Percentiles rank a stretch among this genome's conserved stretches.
These are phyloP conservation scores for Leccinum subrobustum DNA, from an alignment of 1,284 basidiomycete species.

Conservation along the genomic window DNA sequence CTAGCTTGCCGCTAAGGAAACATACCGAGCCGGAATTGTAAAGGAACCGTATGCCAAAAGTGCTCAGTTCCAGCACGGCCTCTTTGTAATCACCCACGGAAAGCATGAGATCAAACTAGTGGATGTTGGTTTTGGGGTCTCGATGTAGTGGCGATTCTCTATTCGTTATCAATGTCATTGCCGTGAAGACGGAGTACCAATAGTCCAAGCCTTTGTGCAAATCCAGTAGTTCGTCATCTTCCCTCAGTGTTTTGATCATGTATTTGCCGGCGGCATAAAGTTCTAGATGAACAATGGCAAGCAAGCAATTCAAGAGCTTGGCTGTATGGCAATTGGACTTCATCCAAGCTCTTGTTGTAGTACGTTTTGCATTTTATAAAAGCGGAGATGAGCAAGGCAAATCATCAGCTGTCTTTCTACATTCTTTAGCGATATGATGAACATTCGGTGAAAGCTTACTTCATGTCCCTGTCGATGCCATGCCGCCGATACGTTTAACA, in stretches of 20 bases:
- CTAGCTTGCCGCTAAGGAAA: background rate
- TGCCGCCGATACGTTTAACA: background rate
- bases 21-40: background rate
- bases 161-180: background rate
- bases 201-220: background rate
- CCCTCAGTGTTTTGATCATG: background rate
- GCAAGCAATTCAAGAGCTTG: background rate
- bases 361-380: background rate
- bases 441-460: background rate
- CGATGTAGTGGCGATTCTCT: background rate
- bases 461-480: background rate
- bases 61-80: background rate
- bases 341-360: background rate
- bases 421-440: background rate
- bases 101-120: background rate
- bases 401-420: background rate
- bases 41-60: background rate
- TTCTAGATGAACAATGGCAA: background rate
- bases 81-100: background rate
- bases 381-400: background rate
- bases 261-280: background rate
- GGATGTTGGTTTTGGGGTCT: background rate
- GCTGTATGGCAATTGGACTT: background rate
- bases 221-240: background rate
- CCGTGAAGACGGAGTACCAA: background rate